phyloP scores from a whole-genome alignment of 2,329 filamentous ascomycete genomes.

The Hypoxylon sp. region DNA sequence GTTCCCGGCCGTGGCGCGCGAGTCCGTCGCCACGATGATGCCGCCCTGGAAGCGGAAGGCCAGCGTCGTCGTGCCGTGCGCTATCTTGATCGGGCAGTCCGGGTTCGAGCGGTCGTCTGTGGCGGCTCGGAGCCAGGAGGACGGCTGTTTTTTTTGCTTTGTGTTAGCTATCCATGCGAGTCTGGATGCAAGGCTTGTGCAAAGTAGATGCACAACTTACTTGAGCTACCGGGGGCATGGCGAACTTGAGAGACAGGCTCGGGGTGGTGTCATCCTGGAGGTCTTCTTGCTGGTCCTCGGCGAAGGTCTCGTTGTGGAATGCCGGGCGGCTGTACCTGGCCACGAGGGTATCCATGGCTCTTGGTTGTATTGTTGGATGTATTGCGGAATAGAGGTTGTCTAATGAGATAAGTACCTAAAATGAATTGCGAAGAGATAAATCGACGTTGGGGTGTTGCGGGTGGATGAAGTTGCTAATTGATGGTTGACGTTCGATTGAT shows the following conservation, averaged over 20 bases:
- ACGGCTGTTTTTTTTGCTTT: conserved; percentile 64
- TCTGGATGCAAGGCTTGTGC: no score
- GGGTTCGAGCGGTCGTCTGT: conserved; percentile 98
- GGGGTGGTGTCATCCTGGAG: conserved; percentile 74
- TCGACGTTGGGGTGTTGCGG: conserved; percentile 28
- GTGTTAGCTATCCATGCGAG: conserved; percentile 20
- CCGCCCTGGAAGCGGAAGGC: conserved; percentile 98
- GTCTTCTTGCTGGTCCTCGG: conserved; percentile 78
- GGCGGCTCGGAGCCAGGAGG: conserved; percentile 93
- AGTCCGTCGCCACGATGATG: conserved; percentile 98
- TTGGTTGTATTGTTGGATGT: conserved; percentile 2
- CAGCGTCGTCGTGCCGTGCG: conserved; percentile 97
- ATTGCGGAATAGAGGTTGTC: no score
- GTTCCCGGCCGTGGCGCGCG: conserved; percentile 94
- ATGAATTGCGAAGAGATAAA: conserved; percentile 4
- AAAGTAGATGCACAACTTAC: conserved; percentile 66
- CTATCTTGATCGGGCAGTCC: conserved; percentile 98
- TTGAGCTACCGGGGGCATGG: conserved; percentile 90
- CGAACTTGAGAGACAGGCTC: conserved; percentile 89
- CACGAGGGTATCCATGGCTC: conserved; percentile 88
- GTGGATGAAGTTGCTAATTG: conserved; percentile 17
- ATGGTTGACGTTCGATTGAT: conserved; percentile 29
- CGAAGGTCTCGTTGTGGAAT: conserved; percentile 74
- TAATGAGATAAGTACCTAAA: no score
- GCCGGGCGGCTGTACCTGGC: conserved; percentile 87